A percentile compares a stretch with the other conserved stretches of the same genome.
These are phyloP conservation scores for Jatropha curcas DNA, from an alignment of 345 rosid genomes.

Conservation along the genomic window DNA sequence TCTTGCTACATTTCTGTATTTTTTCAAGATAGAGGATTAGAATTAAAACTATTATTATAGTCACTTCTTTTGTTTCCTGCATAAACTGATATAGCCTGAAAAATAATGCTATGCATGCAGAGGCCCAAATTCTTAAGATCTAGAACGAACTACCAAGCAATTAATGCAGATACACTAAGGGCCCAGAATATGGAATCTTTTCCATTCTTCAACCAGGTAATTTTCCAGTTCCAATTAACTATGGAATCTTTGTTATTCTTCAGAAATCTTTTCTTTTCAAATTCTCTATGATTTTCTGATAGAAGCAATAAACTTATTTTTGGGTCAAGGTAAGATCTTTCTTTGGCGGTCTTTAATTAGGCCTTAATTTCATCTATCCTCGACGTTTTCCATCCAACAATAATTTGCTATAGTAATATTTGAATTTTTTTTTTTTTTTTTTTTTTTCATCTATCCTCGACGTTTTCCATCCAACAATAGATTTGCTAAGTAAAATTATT, in stretches of 20 bases:
- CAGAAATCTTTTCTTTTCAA: not conserved
- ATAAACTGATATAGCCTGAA: constrained; percentile 7
- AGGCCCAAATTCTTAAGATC: constrained; percentile 87
- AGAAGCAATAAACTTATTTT: not conserved
- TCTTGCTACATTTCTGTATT: not conserved
- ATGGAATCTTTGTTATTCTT: no score
- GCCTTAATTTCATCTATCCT: no score
- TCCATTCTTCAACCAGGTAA: constrained; percentile 90
- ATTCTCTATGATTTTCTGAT: not conserved
- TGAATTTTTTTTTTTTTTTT: no score
- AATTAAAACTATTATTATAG: not conserved
- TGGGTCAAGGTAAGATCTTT: constrained; percentile 2
- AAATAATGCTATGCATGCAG: constrained; percentile 45
- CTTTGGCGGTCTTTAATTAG: no score
- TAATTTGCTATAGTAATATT: no score
- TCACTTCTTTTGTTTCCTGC: constrained; percentile 4
- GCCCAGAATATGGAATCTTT: constrained; percentile 90
- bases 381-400: no score
- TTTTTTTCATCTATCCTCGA: no score
- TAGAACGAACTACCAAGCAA: constrained; percentile 72
- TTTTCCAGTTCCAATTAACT: not conserved
- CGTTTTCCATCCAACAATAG: no score
- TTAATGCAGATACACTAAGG: constrained; percentile 72
- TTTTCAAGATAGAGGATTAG: not conserved
- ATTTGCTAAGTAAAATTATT: no score